phyloP scores from a whole-genome alignment of 2,329 filamentous ascomycete species.

The Apiospora arundinis region DNA sequence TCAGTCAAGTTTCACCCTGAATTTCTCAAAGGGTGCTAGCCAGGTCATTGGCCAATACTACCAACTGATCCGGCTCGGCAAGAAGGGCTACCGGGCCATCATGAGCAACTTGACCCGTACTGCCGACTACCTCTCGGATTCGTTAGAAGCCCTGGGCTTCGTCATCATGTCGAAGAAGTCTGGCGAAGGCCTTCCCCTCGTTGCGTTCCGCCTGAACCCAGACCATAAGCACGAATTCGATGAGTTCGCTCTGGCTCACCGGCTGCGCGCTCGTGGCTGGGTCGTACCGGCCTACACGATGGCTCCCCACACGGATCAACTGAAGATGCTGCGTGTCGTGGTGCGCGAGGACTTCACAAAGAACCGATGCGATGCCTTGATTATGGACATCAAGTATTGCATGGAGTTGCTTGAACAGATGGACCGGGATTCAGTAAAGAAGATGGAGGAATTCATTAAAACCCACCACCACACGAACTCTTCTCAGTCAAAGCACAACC shows the following conservation, averaged over 20 bases:
- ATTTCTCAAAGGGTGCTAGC: constrained; percentile 94
- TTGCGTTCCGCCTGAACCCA: constrained; percentile 80
- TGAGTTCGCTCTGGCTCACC: constrained; percentile 82
- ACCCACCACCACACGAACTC: constrained; percentile 57
- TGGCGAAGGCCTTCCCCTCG: constrained; percentile 83
- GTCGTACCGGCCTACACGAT: constrained; percentile 96
- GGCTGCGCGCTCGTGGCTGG: constrained; percentile 87
- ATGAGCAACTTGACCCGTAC: constrained; percentile 93
- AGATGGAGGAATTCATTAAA: constrained; percentile 70
- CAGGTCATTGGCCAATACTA: constrained; percentile 98
- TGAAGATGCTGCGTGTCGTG: constrained; percentile 93
- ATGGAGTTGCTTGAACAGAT: constrained; percentile 74
- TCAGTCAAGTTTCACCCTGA: constrained; percentile 94
- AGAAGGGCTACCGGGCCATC: constrained; percentile 89
- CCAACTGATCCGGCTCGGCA: constrained; percentile 92
- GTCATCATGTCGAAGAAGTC: constrained; percentile 83
- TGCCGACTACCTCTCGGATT: constrained; percentile 81
- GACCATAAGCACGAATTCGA: constrained; percentile 68
- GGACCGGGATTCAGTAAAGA: constrained; percentile 73
- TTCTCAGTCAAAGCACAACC: constrained; percentile 59
- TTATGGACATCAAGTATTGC: constrained; percentile 81
- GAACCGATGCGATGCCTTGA: constrained; percentile 78
- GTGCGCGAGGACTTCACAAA: constrained; percentile 92
- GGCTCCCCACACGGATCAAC: constrained; percentile 82
- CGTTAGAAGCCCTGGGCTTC: constrained; percentile 79